Evolutionary conservation across 176 grass and related monocot genomes (phyloP).

Genomic region (Zizania latifolia): DNA sequence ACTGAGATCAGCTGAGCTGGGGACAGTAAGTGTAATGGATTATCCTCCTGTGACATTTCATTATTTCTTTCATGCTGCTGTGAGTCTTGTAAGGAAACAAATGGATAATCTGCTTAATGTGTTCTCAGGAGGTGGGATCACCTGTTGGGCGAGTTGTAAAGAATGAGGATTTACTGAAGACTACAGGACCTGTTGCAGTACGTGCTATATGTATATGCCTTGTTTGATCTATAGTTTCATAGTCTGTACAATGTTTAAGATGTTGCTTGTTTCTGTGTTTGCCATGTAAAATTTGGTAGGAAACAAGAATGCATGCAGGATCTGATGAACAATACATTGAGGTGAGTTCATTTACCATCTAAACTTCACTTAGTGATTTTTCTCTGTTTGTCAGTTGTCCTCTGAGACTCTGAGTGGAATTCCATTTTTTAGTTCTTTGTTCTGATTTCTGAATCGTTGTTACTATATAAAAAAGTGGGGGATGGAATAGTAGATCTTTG

Average conservation of each 20-base stretch:
- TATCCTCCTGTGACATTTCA: neutral
- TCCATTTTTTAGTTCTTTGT: neutral
- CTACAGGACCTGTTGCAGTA: constrained; percentile 29
- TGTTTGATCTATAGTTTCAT: neutral
- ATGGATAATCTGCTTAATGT: neutral
- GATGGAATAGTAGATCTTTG: neutral
- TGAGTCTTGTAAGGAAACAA: neutral
- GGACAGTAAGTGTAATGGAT: constrained; percentile 5
- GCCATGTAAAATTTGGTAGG: constrained; percentile 28
- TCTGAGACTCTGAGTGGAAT: constrained; percentile 5
- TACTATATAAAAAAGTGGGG: neutral
- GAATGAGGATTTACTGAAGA: constrained; percentile 18
- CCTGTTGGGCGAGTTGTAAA: constrained; percentile 21
- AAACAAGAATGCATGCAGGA: constrained; percentile 33
- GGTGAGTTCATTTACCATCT: constrained; percentile 27
- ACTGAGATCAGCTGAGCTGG: constrained; percentile 41
- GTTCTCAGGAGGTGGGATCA: constrained; percentile 33
- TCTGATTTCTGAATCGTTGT: neutral
- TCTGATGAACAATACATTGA: constrained; percentile 37
- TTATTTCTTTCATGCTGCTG: neutral
- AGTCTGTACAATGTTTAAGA: neutral
- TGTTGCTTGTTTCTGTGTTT: constrained; percentile 6
- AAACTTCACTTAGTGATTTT: neutral
- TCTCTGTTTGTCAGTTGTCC: neutral
- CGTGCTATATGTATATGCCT: constrained; percentile 8